phyloP scores from a whole-genome alignment of 768 basidiomycete genomes.

The Candolleomyces aberdarensis region DNA sequence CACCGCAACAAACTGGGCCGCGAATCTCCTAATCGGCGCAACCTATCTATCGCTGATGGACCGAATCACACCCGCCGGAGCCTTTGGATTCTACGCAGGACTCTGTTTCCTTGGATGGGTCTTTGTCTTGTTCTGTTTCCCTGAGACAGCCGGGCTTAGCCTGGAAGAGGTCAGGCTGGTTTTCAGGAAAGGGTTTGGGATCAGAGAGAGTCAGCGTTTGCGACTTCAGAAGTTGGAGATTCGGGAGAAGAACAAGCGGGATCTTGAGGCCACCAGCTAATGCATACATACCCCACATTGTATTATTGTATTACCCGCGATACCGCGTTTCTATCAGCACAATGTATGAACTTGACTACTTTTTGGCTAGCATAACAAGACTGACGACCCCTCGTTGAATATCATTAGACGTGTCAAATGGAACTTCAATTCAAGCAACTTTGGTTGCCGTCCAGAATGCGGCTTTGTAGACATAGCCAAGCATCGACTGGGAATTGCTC shows the following conservation, averaged over 20 bases:
- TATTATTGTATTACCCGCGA: no score
- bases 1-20: slow-evolving; percentile 77
- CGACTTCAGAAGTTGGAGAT: slow-evolving; percentile 44
- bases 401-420: background rate
- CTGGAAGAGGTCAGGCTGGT: slow-evolving; percentile 65
- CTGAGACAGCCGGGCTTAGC: slow-evolving; percentile 75
- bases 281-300: background rate
- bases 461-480: slow-evolving; percentile 81
- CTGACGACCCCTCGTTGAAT: background rate
- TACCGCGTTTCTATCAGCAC: no score
- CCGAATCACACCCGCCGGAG: slow-evolving; percentile 67
- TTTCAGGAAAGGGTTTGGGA: slow-evolving; percentile 63
- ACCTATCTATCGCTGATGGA: slow-evolving; percentile 82
- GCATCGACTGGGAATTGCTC: slow-evolving; percentile 75
- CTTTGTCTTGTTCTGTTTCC: slow-evolving; percentile 70
- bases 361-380: no score
- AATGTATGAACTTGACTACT: no score
- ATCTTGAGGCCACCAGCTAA: background rate
- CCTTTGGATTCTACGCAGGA: slow-evolving; percentile 76
- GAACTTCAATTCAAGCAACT: slow-evolving; percentile 7
- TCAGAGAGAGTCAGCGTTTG: slow-evolving; percentile 52
- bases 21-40: slow-evolving; percentile 72
- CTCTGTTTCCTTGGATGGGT: slow-evolving; percentile 67
- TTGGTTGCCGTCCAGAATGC: slow-evolving; percentile 79
- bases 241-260: slow-evolving; percentile 25